phyloP scores from a whole-genome alignment of 345 rosid species.

The Camelina sativa region DNA sequence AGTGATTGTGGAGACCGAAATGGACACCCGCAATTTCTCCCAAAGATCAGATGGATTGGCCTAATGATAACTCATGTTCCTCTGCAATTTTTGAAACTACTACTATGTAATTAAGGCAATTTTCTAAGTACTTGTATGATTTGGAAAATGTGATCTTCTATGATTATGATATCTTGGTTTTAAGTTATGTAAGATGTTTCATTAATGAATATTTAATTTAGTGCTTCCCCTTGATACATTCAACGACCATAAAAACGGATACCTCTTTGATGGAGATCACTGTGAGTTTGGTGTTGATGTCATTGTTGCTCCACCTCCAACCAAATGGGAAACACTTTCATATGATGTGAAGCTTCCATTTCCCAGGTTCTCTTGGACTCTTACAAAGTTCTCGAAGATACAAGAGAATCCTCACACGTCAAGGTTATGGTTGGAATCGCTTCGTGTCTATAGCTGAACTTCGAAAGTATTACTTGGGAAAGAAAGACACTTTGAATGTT shows the following conservation, averaged over 20 bases:
- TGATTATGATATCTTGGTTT: too few species aligned
- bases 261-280: slow-evolving; percentile 23
- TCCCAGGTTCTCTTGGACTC: slow-evolving; percentile 1
- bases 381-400: background rate
- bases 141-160: too few species aligned
- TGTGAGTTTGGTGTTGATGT: slow-evolving; percentile 37
- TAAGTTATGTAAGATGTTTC: too few species aligned
- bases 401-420: background rate
- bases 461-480: slow-evolving; percentile 4
- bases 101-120: too few species aligned
- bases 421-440: too few species aligned
- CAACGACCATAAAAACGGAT: slow-evolving; percentile 5
- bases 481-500: slow-evolving; percentile 1
- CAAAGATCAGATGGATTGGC: too few species aligned
- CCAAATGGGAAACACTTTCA: slow-evolving; percentile 11
- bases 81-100: too few species aligned
- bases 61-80: too few species aligned
- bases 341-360: background rate
- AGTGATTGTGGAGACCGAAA: too few species aligned
- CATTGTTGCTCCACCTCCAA: slow-evolving; percentile 3
- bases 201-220: background rate
- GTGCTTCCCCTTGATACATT: slow-evolving; percentile 18
- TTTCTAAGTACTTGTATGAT: too few species aligned
- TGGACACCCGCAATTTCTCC: too few species aligned
- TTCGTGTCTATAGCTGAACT: background rate